Evolutionary conservation across 1,284 basidiomycete genomes (phyloP).

Genomic region (Polyporus tsugae): DNA sequence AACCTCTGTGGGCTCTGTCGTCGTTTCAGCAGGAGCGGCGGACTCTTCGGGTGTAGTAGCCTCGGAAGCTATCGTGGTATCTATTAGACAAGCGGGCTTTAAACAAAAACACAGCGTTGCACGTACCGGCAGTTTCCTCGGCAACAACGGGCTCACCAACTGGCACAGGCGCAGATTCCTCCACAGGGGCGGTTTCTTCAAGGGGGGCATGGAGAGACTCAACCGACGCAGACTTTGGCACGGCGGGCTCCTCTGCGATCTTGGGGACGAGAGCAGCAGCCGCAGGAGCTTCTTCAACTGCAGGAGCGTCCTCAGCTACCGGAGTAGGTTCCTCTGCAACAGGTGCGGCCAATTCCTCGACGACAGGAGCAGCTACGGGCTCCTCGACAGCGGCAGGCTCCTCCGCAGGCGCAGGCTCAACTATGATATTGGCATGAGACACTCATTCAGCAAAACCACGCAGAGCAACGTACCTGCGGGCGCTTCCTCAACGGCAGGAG

Average conservation of each 20-base stretch:
- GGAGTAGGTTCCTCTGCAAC: too few relatives aligned
- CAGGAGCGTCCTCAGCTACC: neutral
- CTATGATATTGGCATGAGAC: neutral
- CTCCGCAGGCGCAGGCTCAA: constrained; percentile 1
- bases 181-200: neutral
- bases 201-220: neutral
- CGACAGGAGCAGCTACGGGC: constrained; percentile 4
- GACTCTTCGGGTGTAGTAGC: neutral
- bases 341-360: neutral
- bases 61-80: neutral
- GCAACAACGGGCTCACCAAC: constrained; percentile 7
- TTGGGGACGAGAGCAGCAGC: constrained; percentile 6
- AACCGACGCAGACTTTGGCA: neutral
- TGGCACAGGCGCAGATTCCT: neutral
- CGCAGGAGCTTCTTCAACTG: constrained; percentile 6
- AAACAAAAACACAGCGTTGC: neutral
- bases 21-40: neutral
- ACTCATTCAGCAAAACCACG: too few relatives aligned
- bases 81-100: too few relatives aligned
- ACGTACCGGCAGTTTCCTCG: constrained; percentile 3
- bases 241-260: constrained; percentile 11
- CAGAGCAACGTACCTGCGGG: neutral
- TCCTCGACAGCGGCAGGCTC: neutral
- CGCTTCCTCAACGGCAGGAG: constrained; percentile 2
- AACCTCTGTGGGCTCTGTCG: constrained; percentile 1